Base-by-base conservation (phyloP, 208 protist species). In the Porcisia deanei region DNA sequence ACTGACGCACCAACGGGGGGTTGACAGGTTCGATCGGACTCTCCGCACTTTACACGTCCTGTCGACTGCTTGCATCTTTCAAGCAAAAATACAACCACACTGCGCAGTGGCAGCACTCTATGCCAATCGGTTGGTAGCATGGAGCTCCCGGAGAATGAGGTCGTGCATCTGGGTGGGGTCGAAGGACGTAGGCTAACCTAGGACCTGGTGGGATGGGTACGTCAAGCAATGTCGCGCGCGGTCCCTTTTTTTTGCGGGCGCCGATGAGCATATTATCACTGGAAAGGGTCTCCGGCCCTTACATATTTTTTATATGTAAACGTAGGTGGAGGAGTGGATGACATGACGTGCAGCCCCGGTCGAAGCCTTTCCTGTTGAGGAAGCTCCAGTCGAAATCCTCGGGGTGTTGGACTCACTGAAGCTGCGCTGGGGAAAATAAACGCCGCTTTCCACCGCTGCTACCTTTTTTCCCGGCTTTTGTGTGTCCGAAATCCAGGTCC, bases 61-160 rank as follows among this genome's bases (percentile, higher is more conserved):
- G 57, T 25, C 0, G 16, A 1, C 20, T n/a, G 39, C 9, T 49
- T 12, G 1, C 65, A 2, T 9, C 20, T 49, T 0, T 45, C 7
- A 10, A 10, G 2, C 18, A 34, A 55, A 2, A 39, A 49, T 20
- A 37, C 22, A 10, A 1, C 20, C 41, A 1, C 20, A 1, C 65
- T 3, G 22, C n/a, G 22, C 49, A 43, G 49, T 12, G 34, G 37
- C 12, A 14, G 39, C 18, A 45, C 37, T 47, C 61, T 9, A 30
- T 14, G 58, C 39, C 39, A 12, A 52, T 80, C 76, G 20, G 43
- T 75, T 20, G 76, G 61, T 37, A 75, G 76, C 60, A 72, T 64
- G 5, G 70, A 72, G 63, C 41, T 75, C 0, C 61, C 76, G 2
- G 60, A 58, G n/a, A 70, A 72, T 22, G 39, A 65, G 63, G 73